These are phyloP conservation scores for Laguncularia racemosa DNA, from an alignment of 345 rosid genomes.

Conservation along the genomic window DNA sequence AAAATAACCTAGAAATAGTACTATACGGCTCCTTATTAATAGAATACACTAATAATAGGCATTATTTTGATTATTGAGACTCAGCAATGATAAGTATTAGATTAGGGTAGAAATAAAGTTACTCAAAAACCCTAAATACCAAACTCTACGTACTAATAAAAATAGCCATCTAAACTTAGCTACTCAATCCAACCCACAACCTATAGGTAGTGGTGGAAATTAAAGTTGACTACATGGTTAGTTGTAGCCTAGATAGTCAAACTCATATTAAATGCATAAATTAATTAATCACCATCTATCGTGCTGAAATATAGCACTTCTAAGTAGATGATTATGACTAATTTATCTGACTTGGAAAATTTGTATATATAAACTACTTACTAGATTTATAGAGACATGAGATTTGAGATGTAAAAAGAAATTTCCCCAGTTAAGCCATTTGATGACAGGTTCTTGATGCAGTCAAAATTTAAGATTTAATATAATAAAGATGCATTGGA, in stretches of 20 bases:
- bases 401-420: slow-evolving; percentile 15
- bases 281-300: neutral
- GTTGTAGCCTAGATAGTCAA: neutral
- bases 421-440: slow-evolving; percentile 24
- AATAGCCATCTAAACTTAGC: too few species aligned
- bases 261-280: neutral
- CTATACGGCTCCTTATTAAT: too few species aligned
- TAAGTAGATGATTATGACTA: neutral
- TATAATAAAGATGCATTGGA: neutral
- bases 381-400: slow-evolving; percentile 14
- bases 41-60: too few species aligned
- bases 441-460: slow-evolving; percentile 20
- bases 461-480: neutral
- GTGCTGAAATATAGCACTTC: neutral
- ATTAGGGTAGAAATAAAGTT: too few species aligned
- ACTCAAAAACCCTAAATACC: too few species aligned
- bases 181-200: too few species aligned
- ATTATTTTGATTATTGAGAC: too few species aligned
- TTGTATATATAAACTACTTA: slow-evolving; percentile 10
- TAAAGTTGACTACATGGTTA: too few species aligned
- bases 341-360: neutral
- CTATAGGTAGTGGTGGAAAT: too few species aligned
- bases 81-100: too few species aligned
- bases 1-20: too few species aligned
- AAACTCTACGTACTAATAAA: too few species aligned